phyloP scores from a whole-genome alignment of 2,329 filamentous ascomycete species.

The Phaeosphaeria sp. region DNA sequence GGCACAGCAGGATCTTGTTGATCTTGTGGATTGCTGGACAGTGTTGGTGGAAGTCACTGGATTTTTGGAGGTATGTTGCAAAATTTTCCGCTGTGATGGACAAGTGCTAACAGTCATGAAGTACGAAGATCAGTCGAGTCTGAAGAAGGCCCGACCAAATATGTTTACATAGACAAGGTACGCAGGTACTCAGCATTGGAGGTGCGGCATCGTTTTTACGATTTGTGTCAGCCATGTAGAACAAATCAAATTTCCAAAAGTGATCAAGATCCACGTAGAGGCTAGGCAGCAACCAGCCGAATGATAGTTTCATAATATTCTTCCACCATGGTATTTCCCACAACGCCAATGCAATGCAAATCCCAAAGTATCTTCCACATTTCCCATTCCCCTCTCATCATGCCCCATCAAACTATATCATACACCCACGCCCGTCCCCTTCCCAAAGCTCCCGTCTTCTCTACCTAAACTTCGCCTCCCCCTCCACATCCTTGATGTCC shows the following conservation, averaged over 20 bases:
- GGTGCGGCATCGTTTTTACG: background rate
- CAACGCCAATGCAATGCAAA: slow-evolving; percentile 3
- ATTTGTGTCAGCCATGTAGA: background rate
- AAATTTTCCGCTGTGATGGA: background rate
- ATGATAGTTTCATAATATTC: background rate
- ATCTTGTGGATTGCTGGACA: slow-evolving; percentile 84
- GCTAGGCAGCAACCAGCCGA: background rate
- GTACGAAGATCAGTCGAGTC: slow-evolving; percentile 29
- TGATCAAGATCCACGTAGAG: background rate
- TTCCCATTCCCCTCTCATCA: background rate
- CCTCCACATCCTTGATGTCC: slow-evolving; percentile 64
- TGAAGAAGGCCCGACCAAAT: slow-evolving; percentile 20
- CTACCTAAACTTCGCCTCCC: slow-evolving; percentile 57
- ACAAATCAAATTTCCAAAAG: background rate
- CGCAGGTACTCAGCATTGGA: background rate
- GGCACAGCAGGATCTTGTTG: slow-evolving; percentile 70
- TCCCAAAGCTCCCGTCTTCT: background rate
- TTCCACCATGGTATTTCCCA: background rate
- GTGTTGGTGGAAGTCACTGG: slow-evolving; percentile 81
- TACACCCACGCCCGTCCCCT: background rate
- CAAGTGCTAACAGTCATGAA: slow-evolving; percentile 10
- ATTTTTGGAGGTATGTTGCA: slow-evolving; percentile 75
- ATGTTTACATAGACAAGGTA: slow-evolving; percentile 15
- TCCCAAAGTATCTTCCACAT: background rate
- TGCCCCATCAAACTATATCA: background rate